Conservation (phyloP, 2,329 filamentous ascomycete genomes). For the Fusarium sp. region DNA sequence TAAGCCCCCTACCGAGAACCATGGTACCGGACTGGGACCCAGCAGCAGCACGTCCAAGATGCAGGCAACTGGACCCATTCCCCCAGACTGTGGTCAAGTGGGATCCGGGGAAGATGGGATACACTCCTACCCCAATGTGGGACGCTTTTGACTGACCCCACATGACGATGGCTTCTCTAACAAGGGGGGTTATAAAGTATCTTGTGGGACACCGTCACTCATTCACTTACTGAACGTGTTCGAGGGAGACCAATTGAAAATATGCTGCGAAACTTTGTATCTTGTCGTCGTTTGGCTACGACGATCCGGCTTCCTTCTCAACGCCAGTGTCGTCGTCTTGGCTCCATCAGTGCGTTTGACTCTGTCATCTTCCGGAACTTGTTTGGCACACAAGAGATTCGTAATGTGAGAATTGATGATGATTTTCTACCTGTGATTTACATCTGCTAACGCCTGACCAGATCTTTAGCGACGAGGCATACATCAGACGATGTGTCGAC, state of each 20-base stretch:
- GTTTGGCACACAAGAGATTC: slow-evolving; percentile 62
- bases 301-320: not conserved
- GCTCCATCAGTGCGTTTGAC: slow-evolving; percentile 49
- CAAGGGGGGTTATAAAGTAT: not conserved
- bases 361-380: slow-evolving; percentile 62
- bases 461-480: slow-evolving; percentile 59
- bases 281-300: not conserved
- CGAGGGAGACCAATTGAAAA: not conserved
- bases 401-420: slow-evolving; percentile 47
- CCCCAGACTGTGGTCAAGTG: not conserved
- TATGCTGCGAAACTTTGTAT: not conserved
- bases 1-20: not conserved
- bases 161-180: not conserved
- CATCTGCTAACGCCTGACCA: not conserved
- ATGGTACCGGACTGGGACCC: not conserved
- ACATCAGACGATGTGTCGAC: slow-evolving; percentile 59
- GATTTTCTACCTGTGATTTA: too few species aligned
- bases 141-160: not conserved
- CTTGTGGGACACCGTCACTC: not conserved
- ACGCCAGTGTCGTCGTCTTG: not conserved
- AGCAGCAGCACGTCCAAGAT: not conserved
- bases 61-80: not conserved
- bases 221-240: not conserved
- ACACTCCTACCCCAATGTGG: not conserved
- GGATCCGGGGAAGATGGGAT: not conserved